Conservation (phyloP, 345 rosid species). For the Gossypium turneri region DNA sequence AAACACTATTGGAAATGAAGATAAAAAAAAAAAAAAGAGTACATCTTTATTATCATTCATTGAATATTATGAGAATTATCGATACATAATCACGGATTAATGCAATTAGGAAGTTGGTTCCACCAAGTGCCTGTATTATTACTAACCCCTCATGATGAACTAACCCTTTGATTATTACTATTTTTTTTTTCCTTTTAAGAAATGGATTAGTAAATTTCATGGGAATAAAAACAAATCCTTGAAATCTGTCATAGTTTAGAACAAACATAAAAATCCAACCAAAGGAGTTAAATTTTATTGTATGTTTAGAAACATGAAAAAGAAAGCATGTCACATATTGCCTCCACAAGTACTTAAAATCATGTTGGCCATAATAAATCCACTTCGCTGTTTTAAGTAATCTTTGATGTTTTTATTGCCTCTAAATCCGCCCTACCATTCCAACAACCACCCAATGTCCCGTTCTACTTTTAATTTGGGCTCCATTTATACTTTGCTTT, state of each 20-base stretch:
- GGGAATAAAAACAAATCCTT: neutral
- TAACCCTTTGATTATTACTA: neutral
- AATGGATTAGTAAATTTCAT: neutral
- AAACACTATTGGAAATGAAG: no score
- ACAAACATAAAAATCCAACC: neutral
- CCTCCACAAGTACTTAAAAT: neutral
- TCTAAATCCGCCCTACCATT: conserved; percentile 6
- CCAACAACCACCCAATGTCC: neutral
- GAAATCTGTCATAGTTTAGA: neutral
- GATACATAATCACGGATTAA: no score
- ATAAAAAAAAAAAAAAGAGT: no score
- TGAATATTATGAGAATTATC: no score
- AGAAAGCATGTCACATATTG: neutral
- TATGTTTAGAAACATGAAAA: neutral
- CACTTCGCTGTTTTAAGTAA: neutral
- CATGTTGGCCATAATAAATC: neutral
- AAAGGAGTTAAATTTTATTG: neutral
- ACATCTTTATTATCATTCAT: no score
- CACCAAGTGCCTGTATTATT: no score
- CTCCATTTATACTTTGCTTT: neutral
- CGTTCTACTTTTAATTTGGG: neutral
- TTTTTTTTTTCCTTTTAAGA: neutral
- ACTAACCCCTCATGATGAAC: no score
- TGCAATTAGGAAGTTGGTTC: no score
- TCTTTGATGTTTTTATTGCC: neutral